Conservation (phyloP, 345 rosid genomes). For the Excoecaria cochinchinensis region DNA sequence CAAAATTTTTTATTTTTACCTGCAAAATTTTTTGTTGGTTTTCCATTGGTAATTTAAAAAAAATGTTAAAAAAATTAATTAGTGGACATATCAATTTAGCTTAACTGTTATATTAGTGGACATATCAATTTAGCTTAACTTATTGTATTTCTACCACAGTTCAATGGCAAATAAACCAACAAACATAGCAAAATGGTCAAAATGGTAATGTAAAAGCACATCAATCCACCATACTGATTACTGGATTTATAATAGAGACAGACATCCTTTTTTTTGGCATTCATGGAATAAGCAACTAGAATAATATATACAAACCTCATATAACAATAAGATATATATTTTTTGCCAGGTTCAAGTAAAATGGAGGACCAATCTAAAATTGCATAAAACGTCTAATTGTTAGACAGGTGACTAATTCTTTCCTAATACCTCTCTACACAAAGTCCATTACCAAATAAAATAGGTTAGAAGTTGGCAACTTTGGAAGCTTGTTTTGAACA, state of each 20-base stretch:
- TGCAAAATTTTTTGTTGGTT: too few relatives aligned
- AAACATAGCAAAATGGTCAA: slow-evolving; percentile 4
- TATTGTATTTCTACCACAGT: not conserved
- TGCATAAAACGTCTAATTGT: not conserved
- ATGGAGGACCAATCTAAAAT: not conserved
- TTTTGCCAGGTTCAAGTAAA: slow-evolving; percentile 5
- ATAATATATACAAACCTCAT: not conserved
- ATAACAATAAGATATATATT: not conserved
- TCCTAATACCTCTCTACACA: too few relatives aligned
- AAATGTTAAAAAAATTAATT: too few relatives aligned
- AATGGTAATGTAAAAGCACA: not conserved
- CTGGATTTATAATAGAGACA: not conserved
- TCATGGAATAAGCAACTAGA: not conserved
- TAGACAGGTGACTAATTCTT: not conserved
- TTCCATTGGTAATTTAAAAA: too few relatives aligned
- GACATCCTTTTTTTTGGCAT: not conserved
- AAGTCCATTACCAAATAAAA: too few relatives aligned
- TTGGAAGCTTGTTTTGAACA: too few relatives aligned
- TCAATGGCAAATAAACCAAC: not conserved
- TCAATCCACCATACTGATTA: not conserved
- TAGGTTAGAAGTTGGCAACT: not conserved
- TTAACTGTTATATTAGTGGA: not conserved
- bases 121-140: not conserved
- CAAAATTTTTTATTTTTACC: too few relatives aligned
- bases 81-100: too few relatives aligned